Base-by-base conservation (phyloP, 441 rosid genomes). In the Adansonia grandidieri region DNA sequence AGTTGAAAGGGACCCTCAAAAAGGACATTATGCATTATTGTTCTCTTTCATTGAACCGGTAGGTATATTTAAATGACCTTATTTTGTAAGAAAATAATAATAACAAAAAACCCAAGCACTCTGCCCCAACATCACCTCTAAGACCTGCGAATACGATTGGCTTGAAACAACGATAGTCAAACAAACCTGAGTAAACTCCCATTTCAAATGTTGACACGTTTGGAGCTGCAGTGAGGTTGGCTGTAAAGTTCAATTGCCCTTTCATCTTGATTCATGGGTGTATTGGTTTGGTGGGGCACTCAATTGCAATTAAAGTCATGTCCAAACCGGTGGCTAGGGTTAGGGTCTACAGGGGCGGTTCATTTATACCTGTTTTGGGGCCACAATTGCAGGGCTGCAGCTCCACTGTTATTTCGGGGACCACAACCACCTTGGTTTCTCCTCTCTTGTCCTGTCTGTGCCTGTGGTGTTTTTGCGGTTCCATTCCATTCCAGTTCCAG, bases 1-100 rank as follows among this genome's bases (percentile, higher is more conserved):
- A 64, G 40, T 40, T 64, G 69, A 64, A 75, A 71, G 82, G 84
- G 77, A 68, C 84, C 84, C 76, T 56, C 74, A 63, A 15, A 66
- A 64, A 69, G 79, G 61, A 71, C 60, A 3, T 45, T 11, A 70
- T 48, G 73, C 58, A 50, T 70, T 51, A 70, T 74, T 70, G 32
- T 74, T 32, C 9, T 73, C 51, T 14, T 79, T 73, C 80, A 56
- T 71, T 71, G 48, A 50, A 50, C 42, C n/a, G 24, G 66, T 75
- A 2, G 77, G 45, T 57, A 15, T 22, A 17, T 75, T 0, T n/a
- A 73, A 37, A 56, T 14, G 37, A 40, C 62, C 75, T 72, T 54
- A 53, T 17, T 57, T 19, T 74, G n/a, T 6, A 53, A 53, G 57
- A n/a, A 9, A 69, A 66, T 15, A 37, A 71, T 19, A 24, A 61